phyloP scores from a whole-genome alignment of 257 asterid genomes.

The Solanum gandarillasii region DNA sequence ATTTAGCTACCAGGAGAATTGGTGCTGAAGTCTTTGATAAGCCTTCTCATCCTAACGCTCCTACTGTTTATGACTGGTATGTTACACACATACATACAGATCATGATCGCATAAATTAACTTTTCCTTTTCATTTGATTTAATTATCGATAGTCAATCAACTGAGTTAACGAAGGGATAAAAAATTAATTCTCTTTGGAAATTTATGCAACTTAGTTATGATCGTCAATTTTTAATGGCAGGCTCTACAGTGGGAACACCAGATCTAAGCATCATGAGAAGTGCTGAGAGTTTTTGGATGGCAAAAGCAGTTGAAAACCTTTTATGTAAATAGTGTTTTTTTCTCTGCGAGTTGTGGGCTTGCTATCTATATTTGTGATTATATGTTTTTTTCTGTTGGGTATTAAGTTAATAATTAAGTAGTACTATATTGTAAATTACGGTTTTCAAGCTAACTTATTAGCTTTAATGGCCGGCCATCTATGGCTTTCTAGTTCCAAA shows the following conservation, averaged over 20 bases:
- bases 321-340: constrained; percentile 23
- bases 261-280: constrained; percentile 69
- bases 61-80: constrained; percentile 95
- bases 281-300: background rate
- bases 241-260: constrained; percentile 89
- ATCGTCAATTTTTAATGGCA: constrained; percentile 11
- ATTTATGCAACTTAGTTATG: background rate
- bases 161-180: background rate
- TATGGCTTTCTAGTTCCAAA: background rate
- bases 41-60: constrained; percentile 73
- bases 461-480: background rate
- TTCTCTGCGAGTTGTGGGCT: background rate
- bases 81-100: background rate
- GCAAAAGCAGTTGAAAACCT: background rate
- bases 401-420: background rate
- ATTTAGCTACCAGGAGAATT: constrained; percentile 52
- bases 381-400: background rate
- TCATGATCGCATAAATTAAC: background rate
- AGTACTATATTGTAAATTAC: background rate
- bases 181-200: no score
- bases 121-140: background rate
- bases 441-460: background rate
- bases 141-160: background rate
- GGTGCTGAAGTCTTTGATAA: constrained; percentile 75
- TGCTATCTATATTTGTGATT: background rate